These are phyloP conservation scores for Schoenoplectus tabernaemontani DNA, from an alignment of 202 grass and related monocot genomes.

Conservation along the genomic window DNA sequence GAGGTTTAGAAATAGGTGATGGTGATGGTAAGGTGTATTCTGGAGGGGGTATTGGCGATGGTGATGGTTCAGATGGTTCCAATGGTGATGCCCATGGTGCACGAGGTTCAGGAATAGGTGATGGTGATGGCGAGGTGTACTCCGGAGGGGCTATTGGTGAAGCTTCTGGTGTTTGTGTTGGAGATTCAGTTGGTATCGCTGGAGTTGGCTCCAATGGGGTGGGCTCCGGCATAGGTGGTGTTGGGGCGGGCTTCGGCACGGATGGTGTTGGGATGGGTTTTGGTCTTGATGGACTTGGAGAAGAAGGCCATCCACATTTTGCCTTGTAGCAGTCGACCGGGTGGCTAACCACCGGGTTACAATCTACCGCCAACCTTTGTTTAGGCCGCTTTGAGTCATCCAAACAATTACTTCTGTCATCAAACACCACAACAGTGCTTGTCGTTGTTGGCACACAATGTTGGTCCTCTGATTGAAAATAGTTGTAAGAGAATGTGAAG, in stretches of 20 bases:
- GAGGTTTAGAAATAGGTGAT: neutral
- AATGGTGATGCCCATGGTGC: constrained; percentile 2
- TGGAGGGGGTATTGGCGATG: neutral
- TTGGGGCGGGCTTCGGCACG: neutral
- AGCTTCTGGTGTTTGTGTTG: neutral
- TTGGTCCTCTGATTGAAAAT: constrained; percentile 24
- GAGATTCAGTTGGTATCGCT: neutral
- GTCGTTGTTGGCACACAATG: constrained; percentile 6
- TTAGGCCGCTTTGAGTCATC: constrained; percentile 2
- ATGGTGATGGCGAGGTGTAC: constrained; percentile 12
- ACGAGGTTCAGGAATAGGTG: neutral
- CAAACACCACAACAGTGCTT: neutral
- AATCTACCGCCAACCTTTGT: constrained; percentile 30
- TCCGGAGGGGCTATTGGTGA: neutral
- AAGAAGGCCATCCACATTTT: constrained; percentile 35
- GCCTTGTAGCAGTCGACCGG: constrained; percentile 39
- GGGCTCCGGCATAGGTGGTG: neutral
- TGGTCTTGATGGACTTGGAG: neutral
- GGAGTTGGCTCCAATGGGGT: neutral
- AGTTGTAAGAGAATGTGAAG: constrained; percentile 58
- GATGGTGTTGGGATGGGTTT: neutral
- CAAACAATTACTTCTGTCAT: constrained; percentile 52
- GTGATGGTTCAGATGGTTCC: neutral
- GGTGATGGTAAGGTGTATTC: constrained; percentile 5
- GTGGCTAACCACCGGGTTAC: constrained; percentile 28